Evolutionary conservation across 108 stramenopile species (phyloP), one percentile per base, ranked within the genome.

Genomic region (Skeletonema costatum): DNA sequence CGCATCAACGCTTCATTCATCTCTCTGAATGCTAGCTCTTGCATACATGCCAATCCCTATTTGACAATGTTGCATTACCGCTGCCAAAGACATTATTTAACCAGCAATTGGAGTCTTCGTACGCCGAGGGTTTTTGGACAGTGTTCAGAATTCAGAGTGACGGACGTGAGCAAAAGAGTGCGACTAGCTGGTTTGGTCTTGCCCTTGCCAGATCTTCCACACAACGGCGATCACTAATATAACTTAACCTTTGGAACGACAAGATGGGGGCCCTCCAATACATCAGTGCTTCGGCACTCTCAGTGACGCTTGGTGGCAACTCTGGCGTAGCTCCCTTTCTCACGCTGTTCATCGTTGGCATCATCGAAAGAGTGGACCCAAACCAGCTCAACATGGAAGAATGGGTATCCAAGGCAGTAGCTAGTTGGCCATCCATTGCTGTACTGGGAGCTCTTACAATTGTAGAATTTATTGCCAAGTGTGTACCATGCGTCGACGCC

Each of bases 321-420:
- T 78, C 80, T 16, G 86, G 86, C 19, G 75, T 87, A 12, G 66
- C 81, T 13, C 87, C 87, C 32, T 85, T 87, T 71, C 66, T 87
- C 11, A 87, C 87, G 4, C 70, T 87, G 46, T 60, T 87, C 14
- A 29, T 87, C 19, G 63, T 87, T 13, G 87, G 87, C 9, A 38
- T 79, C 11, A 33, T 75, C 2, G 81, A 75, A 64, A 66, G 48
- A 29, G 46, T 46, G 2, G 12, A 70, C 13, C 84, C 87, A 12
- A 35, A 62, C 25, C 11, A 70, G 1, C 72, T 87, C 13, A 71
- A 82, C 32, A 82, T 87, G 81, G 74, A 51, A 16, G 81, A 64
- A 56, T 80, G 77, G 12, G 75, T 87, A 64, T 78, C 79, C 51
- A 66, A 56, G 19, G 60, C 82, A 21, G 68, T 87, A 66, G 35